Evolutionary conservation across 2,329 filamentous ascomycete genomes (phyloP), one percentile per base, ranked within the genome.

Genomic region (Talaromyces verruculosus): DNA sequence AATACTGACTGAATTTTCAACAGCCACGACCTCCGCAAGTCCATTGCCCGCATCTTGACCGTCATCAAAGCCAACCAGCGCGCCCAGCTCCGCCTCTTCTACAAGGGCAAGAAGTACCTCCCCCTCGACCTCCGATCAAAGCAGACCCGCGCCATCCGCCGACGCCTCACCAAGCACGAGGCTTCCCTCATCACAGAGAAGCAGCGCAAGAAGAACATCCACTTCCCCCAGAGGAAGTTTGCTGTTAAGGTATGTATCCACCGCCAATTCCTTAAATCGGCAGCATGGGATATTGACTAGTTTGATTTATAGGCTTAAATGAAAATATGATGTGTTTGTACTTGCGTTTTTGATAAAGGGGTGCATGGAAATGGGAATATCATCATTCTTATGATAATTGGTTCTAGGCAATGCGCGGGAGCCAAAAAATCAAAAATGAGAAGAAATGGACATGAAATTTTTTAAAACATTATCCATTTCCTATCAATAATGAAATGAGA

Each of bases 1-100:
- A 43, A 45, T 60, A 33, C 57, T 60, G 10, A 60, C 39, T 61
- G 53, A 4, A 28, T 33, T 11, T 55, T 13, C 15, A 67, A 75
- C 77, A 97, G 93, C 85, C 92, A 97, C 87, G 96, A 99, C 83
- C 88, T 99, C 82, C 93, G 95, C 88, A 99, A 99, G 89, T 97
- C 93, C 73, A 97, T 99, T 84, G 96, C 95, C 80, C 93, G 94
- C 81, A 92, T 97, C 84, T 90, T 99, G 78, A 99, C 95, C 83
- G 88, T 99, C 86, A 97, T 99, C 90, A 99, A 98, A 89, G 91
- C 93, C 84, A 98, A 96, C 89, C 95, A 99, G 88, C 91, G 96
- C 83, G 87, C 92, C 74, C 93, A 98, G 86, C 92, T 99, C 78
- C 93, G 93, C 78, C 88, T 98, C 75, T 98, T 98, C 91, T 99